Base-by-base conservation (phyloP, 1,139 yeast genomes). In the Taphrina betulina region DNA sequence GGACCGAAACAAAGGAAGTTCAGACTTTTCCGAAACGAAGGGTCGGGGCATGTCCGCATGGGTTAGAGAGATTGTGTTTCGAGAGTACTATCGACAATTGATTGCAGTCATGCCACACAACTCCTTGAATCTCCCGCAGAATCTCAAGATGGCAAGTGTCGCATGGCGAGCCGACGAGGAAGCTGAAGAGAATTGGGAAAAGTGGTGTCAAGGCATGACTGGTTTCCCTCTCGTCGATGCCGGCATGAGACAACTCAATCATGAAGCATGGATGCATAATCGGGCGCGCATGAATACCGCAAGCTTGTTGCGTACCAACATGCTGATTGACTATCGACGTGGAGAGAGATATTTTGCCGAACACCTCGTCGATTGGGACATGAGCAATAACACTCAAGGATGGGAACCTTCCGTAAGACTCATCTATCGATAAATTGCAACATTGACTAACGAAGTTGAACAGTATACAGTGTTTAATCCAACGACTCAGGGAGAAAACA, bases 191-290 rank as follows among this genome's bases (percentile, higher is more conserved):
- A 40, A 40, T 24, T 77, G 73, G 61, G 68, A 69, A 14, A 71
- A 69, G 20, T 79, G 83, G 83, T 73, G 78, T 58, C 63, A 69
- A 17, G 83, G 83, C 0, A 64, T 65, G 36, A 79, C 83, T 0
- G 83, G 83, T 1, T 72, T 70, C 57, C 83, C 83, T 1, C 70
- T 79, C 8, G 76, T 79, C 3, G 83, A 79, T 63, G 83, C 83
- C 1, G 72, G 77, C 42, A 79, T 79, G 83, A 69, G 80, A 40
- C 74, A 78, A 61, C 66, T 79, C 31, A 66, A 71, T 29, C 66
- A 69, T n/a, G 77, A 79, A 1, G 82, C 81, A 0, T 78, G 74
- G 62, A 72, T 79, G 71, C 78, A 75, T 61, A 79, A 79, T 64
- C 67, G 83, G 31, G 72, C 75, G 36, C 69, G 83, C 43, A 77